Evolutionary conservation across 1,139 yeast species (phyloP).

Genomic region (Lodderomyces margitis): DNA sequence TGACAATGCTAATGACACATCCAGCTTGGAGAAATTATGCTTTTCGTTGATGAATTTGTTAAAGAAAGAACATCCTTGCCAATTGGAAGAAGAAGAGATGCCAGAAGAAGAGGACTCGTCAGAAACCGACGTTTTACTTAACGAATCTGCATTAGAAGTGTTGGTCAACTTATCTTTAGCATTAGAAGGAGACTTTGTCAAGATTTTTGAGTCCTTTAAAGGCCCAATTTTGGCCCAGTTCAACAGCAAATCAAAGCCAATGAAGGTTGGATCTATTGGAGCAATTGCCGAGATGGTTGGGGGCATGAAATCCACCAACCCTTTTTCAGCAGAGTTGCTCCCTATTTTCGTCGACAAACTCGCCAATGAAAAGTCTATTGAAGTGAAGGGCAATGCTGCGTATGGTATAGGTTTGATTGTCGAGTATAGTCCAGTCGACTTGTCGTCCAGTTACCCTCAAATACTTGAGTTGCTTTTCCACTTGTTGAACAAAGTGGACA

Average conservation of each 20-base stretch:
- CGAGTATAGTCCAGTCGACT: constrained; percentile 56
- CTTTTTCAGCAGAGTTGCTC: constrained; percentile 67
- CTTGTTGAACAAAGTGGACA: constrained; percentile 74
- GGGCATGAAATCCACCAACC: constrained; percentile 69
- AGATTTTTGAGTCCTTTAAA: constrained; percentile 72
- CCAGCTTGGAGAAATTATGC: constrained; percentile 64
- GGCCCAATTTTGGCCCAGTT: constrained; percentile 61
- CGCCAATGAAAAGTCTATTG: constrained; percentile 74
- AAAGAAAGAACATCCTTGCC: constrained; percentile 81
- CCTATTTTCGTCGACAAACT: constrained; percentile 68
- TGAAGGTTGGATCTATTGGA: constrained; percentile 84
- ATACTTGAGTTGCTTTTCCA: constrained; percentile 77
- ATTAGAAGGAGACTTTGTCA: constrained; percentile 71
- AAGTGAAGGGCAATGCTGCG: constrained; percentile 94
- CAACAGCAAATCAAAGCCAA: constrained; percentile 62
- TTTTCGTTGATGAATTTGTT: constrained; percentile 68
- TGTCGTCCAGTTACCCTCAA: constrained; percentile 62
- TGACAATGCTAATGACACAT: constrained; percentile 56
- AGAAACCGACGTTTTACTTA: constrained; percentile 82
- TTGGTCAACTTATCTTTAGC: constrained; percentile 73
- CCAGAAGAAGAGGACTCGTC: constrained; percentile 69
- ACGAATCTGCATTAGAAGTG: constrained; percentile 85
- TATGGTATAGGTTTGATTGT: constrained; percentile 89
- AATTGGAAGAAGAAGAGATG: constrained; percentile 52
- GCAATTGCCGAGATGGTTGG: constrained; percentile 85